These are phyloP conservation scores for Thelonectria rubi DNA, from an alignment of 2,329 filamentous ascomycete species.

Conservation along the genomic window DNA sequence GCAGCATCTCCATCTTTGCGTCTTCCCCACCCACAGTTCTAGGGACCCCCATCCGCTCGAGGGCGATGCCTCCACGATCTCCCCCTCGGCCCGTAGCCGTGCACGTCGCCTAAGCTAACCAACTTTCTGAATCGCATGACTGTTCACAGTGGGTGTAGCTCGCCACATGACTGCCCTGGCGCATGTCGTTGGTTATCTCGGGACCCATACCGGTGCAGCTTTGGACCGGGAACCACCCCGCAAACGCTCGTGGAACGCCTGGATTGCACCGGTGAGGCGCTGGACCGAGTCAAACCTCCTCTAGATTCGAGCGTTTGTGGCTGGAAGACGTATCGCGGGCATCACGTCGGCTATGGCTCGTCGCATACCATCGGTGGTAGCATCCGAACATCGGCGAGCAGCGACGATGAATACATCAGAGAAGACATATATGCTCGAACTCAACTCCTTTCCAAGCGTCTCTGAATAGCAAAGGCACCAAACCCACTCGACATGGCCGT, in stretches of 20 bases:
- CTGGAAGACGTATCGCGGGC: neutral
- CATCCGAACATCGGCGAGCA: constrained; percentile 14
- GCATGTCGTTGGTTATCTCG: neutral
- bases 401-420: neutral
- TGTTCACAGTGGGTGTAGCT: neutral
- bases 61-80: too few relatives aligned
- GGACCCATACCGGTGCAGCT: neutral
- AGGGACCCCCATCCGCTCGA: too few relatives aligned
- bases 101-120: constrained; percentile 1
- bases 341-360: neutral
- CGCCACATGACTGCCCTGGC: neutral
- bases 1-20: too few relatives aligned
- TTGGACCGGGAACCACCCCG: neutral
- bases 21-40: too few relatives aligned
- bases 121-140: neutral
- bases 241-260: neutral
- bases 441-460: neutral
- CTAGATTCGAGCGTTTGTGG: neutral
- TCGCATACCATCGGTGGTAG: constrained; percentile 16
- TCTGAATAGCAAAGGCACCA: neutral
- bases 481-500: constrained; percentile 31
- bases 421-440: constrained; percentile 14
- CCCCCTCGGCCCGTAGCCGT: too few relatives aligned
- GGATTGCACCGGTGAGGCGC: neutral
- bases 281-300: neutral